Base-by-base conservation (phyloP, 352 stramenopile species). In the Phytophthora nicotianae region DNA sequence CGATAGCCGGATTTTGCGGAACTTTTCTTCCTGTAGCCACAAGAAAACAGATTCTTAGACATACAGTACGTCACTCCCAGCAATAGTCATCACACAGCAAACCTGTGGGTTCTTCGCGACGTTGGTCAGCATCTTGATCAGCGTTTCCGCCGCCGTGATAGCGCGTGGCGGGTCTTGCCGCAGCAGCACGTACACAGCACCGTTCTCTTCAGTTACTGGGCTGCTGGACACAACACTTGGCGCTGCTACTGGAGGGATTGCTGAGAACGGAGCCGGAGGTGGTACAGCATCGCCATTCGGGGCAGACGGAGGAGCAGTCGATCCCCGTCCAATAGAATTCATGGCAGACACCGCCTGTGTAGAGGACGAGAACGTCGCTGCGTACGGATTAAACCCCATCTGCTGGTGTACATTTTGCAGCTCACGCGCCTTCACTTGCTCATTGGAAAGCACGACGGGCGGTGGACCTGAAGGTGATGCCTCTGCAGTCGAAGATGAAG, bases 361-460 rank as follows among this genome's bases (percentile, higher is more conserved):
- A 1, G 78, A 88, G 0, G 83, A 91, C 16, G 83, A 80, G 47
- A 91, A 89, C 17, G 77, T 84, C 4, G 75, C 80, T 19, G 70
- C 77, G 51, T 91, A 91, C 32, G 83, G 83, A 35, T 91, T 91
- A 49, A 91, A 91, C 0, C 83, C 83, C 46, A 91, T 74, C 46
- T 90, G 74, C 7, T 70, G 53, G 19, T 89, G 78, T 2, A 77
- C 80, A 17, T 42, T 79, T 21, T 83, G 73, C 21, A 90, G 43
- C 51, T 91, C 83, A 5, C 78, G 79, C 10, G 68, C 70, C 53
- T 90, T 89, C 40, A 90, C 78, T 62, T 89, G 64, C 33, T 91
- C 80, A 52, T 82, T 80, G 2, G 80, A 83, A 4, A 90, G 54
- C 42, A 86, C 66, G 6, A 64, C 46, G 7, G 65, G 62, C 4